Evolutionary conservation across 805 yeast genomes (phyloP).

Genomic region (Barnettozyma salicaria): DNA sequence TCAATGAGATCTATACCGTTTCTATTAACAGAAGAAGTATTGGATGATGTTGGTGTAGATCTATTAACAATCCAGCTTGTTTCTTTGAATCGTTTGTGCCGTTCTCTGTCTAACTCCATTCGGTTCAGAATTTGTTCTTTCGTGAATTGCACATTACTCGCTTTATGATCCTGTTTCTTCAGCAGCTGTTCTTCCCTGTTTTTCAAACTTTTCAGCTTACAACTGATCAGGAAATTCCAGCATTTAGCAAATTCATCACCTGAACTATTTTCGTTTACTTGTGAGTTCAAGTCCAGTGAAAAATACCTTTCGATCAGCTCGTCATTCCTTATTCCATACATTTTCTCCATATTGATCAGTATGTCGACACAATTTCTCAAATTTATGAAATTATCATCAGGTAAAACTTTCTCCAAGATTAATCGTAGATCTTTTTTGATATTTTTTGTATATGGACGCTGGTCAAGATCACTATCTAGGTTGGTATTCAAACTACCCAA

Average conservation of each 20-base stretch:
- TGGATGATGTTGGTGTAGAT: constrained; percentile 27
- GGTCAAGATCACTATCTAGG: background rate
- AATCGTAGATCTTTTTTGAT: constrained; percentile 30
- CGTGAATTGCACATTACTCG: constrained; percentile 17
- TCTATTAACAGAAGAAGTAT: constrained; percentile 1
- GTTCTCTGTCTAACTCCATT: constrained; percentile 90
- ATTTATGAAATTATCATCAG: constrained; percentile 23
- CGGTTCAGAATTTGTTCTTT: constrained; percentile 59
- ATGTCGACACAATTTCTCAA: constrained; percentile 20
- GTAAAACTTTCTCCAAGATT: constrained; percentile 33
- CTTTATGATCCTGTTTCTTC: background rate
- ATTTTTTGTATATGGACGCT: constrained; percentile 22
- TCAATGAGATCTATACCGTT: constrained; percentile 35
- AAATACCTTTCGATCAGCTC: constrained; percentile 1
- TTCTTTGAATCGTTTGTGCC: constrained; percentile 82
- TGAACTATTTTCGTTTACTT: background rate
- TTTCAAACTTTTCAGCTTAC: constrained; percentile 15
- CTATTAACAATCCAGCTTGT: constrained; percentile 66
- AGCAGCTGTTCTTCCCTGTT: constrained; percentile 11
- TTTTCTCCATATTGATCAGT: constrained; percentile 15
- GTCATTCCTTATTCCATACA: constrained; percentile 11
- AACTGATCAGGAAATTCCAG: constrained; percentile 20
- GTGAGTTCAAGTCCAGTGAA: constrained; percentile 3
- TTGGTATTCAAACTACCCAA: background rate
- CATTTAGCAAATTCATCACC: constrained; percentile 17